Base-by-base conservation (phyloP, 2,329 filamentous ascomycete species). In the Colletotrichum sp. region DNA sequence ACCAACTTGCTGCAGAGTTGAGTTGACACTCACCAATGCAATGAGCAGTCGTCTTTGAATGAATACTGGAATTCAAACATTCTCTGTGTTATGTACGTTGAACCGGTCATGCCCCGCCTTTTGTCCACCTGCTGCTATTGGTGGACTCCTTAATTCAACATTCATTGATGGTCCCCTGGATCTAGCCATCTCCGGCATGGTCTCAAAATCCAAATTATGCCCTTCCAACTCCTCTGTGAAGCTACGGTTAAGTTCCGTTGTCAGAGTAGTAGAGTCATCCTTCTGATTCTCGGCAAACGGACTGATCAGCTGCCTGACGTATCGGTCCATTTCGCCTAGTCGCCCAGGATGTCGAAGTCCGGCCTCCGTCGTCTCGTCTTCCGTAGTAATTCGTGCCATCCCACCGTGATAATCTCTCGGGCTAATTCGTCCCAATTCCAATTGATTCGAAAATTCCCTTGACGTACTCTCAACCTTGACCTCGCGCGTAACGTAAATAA, bases 401-500 rank as follows among this genome's bases (percentile, higher is more conserved):
- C 44, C 16, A 7, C 4, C 8, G 5, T 34, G 28, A 15, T 12
- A 6, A 24, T 49, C 28, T 6, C 13, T 21, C 7, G 15, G 30
- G 13, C 9, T 44, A 2, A 18, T n/a, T 2, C 21, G 6, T 2
- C 32, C 18, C 18, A 16, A 2, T 8, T 59, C 30, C 30, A 52
- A 5, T 1, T 16, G 18, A 8, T 28, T 52, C 7, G 67, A 60
- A 8, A 49, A 34, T 1, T 59, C 26, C 13, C 39, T 24, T 10
- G 26, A 21, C 13, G 59, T 66, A 5, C 60, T 71, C 60, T 75
- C 68, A 8, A 75, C 6, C 10, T 52, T 52, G 32, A 75, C 21
- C 34, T 75, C 72, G 34, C 44, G 72, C 6, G 69, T 71, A 26
- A 75, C 72, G 21, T 60, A 44, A 10, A 72, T 71, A 12, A 66